These are phyloP conservation scores for Angophora floribunda DNA, from an alignment of 345 rosid genomes.

Conservation along the genomic window DNA sequence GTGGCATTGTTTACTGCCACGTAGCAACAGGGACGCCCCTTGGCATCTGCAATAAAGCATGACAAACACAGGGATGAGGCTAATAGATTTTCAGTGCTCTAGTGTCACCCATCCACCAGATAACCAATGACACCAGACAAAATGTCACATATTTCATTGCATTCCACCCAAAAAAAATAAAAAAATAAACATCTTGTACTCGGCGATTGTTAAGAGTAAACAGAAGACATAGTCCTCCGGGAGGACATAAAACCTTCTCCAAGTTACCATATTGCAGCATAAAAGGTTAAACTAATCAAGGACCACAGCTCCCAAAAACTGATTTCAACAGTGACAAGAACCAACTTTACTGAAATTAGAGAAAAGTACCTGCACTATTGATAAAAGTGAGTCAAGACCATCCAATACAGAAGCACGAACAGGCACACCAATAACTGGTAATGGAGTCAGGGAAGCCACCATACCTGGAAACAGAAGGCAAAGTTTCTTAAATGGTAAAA, in stretches of 20 bases:
- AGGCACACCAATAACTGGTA: constrained; percentile 90
- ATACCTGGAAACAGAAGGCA: constrained; percentile 44
- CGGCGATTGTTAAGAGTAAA: background rate
- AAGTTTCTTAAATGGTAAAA: background rate
- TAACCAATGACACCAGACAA: rapidly evolving
- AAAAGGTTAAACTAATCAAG: background rate
- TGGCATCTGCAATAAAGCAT: constrained; percentile 53
- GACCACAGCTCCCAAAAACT: background rate
- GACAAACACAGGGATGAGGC: background rate
- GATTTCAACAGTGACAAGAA: background rate
- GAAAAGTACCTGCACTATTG: constrained; percentile 81
- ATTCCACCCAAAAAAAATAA: background rate
- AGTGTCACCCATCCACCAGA: background rate
- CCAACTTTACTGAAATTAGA: background rate
- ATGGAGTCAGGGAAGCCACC: constrained; percentile 91
- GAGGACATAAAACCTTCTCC: background rate
- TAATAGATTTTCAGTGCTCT: background rate
- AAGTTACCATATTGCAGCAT: background rate
- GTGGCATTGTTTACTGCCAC: constrained; percentile 88
- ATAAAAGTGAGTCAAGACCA: constrained; percentile 87
- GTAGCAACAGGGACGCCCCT: constrained; percentile 92
- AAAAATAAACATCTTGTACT: background rate
- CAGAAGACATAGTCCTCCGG: background rate
- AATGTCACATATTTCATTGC: background rate
- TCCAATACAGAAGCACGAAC: constrained; percentile 80